phyloP scores from a whole-genome alignment of 352 stramenopile genomes.

The Phytophthora sp. region DNA sequence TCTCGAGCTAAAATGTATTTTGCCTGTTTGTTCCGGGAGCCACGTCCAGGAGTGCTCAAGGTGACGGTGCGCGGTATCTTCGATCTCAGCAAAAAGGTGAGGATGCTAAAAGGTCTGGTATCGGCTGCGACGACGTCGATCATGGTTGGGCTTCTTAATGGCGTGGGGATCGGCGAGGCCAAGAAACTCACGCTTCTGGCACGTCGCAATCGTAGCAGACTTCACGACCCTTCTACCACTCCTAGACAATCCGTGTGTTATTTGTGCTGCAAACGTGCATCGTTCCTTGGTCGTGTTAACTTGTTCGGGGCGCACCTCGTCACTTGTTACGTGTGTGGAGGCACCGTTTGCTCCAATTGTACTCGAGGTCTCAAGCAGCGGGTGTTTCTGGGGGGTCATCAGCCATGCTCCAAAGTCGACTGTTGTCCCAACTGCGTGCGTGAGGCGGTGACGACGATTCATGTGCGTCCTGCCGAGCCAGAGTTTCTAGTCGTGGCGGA shows the following conservation, averaged over 20 bases:
- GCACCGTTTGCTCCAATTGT: conserved; percentile 53
- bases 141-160: conserved; percentile 48
- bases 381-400: conserved; percentile 42
- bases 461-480: conserved; percentile 25
- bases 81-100: conserved; percentile 44
- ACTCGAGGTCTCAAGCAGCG: conserved; percentile 43
- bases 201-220: conserved; percentile 13
- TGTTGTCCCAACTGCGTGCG: conserved; percentile 49
- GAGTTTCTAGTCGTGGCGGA: conserved; percentile 37
- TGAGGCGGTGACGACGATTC: conserved; percentile 38
- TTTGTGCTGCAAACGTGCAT: conserved; percentile 25
- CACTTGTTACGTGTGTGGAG: conserved; percentile 49
- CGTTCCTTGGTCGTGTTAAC: conserved; percentile 26
- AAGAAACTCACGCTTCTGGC: conserved; percentile 59
- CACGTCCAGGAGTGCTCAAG: conserved; percentile 30
- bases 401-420: conserved; percentile 26
- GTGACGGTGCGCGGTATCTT: conserved; percentile 53
- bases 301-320: conserved; percentile 31
- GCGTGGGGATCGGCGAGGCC: conserved; percentile 45
- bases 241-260: conserved; percentile 24
- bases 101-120: conserved; percentile 26
- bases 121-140: conserved; percentile 38
- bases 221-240: conserved; percentile 7
- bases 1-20: conserved; percentile 46
- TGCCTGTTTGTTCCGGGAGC: conserved; percentile 48